These are phyloP conservation scores for Nephelium lappaceum DNA, from an alignment of 345 rosid species.

Conservation along the genomic window DNA sequence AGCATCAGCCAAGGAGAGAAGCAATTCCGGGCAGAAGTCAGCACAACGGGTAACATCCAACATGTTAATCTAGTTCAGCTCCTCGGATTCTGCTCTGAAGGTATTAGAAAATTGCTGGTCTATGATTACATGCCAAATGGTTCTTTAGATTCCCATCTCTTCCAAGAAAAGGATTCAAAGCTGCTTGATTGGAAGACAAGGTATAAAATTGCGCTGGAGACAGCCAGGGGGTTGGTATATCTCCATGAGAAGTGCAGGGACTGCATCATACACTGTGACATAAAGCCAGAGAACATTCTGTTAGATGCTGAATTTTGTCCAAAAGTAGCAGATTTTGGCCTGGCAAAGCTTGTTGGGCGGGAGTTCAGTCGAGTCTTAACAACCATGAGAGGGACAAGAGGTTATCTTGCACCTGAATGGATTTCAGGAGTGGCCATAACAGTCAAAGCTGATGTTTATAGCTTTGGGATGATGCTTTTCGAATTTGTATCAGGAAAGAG, in stretches of 20 bases:
- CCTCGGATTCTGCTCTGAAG: conserved; percentile 81
- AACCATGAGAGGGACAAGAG: conserved; percentile 87
- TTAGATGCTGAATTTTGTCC: conserved; percentile 40
- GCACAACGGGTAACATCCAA: conserved; percentile 76
- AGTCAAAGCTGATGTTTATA: conserved; percentile 85
- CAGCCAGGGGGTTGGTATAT: conserved; percentile 73
- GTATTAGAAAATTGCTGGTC: conserved; percentile 34
- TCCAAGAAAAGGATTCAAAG: conserved; percentile 7
- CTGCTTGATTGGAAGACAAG: conserved; percentile 61
- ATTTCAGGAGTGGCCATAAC: conserved; percentile 86
- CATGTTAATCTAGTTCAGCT: conserved; percentile 81
- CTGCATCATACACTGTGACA: conserved; percentile 45
- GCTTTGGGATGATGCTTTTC: conserved; percentile 88
- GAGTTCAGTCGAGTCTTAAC: conserved; percentile 86
- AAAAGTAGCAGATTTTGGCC: conserved; percentile 67
- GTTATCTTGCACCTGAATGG: conserved; percentile 45
- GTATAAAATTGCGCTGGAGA: conserved; percentile 68
- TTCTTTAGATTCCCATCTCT: conserved; percentile 17
- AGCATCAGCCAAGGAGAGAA: conserved; percentile 82
- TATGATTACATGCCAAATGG: conserved; percentile 29
- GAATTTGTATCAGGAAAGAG: conserved; percentile 82
- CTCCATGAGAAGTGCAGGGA: conserved; percentile 32
- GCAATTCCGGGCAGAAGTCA: conserved; percentile 78
- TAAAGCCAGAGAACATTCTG: conserved; percentile 87
- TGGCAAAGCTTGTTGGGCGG: conserved; percentile 83